Evolutionary conservation across 257 asterid genomes (phyloP).

Genomic region (Solanum rostratum): DNA sequence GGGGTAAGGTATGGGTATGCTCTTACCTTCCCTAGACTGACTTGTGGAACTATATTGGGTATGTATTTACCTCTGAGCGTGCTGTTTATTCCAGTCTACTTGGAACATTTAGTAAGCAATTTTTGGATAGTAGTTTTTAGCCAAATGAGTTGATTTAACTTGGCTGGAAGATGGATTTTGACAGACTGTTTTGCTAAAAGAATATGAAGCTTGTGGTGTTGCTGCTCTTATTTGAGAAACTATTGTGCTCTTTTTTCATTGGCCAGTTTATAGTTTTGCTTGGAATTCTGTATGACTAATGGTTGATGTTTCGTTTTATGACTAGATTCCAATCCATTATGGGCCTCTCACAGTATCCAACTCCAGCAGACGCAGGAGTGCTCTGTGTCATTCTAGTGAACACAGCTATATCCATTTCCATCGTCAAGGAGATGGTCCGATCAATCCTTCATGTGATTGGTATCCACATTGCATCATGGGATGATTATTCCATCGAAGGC

Average conservation of each 20-base stretch:
- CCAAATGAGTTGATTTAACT: not conserved
- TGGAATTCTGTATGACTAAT: not conserved
- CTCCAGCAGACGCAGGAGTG: conserved; percentile 83
- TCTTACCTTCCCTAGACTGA: not conserved
- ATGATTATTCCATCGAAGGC: conserved; percentile 37
- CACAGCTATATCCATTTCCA: conserved; percentile 77
- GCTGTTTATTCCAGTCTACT: not conserved
- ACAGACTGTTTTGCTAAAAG: not conserved
- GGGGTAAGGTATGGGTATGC: not conserved
- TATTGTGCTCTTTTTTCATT: not conserved
- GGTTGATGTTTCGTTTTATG: not conserved
- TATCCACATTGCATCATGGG: conserved; percentile 59
- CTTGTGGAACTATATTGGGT: too few relatives aligned
- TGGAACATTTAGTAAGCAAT: not conserved
- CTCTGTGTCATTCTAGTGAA: conserved; percentile 72
- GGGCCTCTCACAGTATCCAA: conserved; percentile 79
- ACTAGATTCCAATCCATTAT: conserved; percentile 24
- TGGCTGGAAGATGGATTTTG: not conserved
- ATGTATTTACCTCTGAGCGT: not conserved
- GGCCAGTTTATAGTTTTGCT: not conserved
- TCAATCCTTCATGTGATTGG: conserved; percentile 64
- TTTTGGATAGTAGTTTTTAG: not conserved
- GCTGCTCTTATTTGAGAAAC: not conserved
- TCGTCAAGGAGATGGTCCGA: conserved; percentile 58
- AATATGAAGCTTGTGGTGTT: not conserved